These are phyloP conservation scores for Chalciporus piperatus DNA, from an alignment of 768 basidiomycete species.

Conservation along the genomic window DNA sequence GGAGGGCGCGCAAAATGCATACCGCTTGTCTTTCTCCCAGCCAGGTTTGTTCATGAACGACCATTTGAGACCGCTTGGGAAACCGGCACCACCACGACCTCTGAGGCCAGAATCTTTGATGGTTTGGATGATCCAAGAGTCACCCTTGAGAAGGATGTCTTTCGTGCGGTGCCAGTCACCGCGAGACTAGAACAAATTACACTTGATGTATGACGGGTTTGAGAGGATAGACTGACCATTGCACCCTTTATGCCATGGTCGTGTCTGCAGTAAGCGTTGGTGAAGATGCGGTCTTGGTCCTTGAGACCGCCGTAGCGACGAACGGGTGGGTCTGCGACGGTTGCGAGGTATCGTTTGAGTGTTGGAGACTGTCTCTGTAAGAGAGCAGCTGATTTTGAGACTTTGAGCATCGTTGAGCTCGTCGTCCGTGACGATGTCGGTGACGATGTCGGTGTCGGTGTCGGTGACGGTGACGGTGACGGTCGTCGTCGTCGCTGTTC, in stretches of 20 bases:
- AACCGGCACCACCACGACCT: slow-evolving; percentile 95
- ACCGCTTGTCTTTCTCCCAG: slow-evolving; percentile 93
- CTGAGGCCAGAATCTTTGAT: slow-evolving; percentile 96
- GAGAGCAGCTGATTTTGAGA: slow-evolving; percentile 25
- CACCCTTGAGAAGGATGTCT: slow-evolving; percentile 92
- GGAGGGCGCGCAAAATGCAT: slow-evolving; percentile 9
- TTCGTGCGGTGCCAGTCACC: slow-evolving; percentile 99
- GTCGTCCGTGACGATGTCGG: too few relatives aligned
- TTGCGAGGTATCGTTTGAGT: slow-evolving; percentile 48
- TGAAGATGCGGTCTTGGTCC: slow-evolving; percentile 94
- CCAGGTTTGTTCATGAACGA: slow-evolving; percentile 99
- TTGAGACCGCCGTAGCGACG: slow-evolving; percentile 90
- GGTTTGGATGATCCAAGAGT: slow-evolving; percentile 94
- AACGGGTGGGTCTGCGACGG: slow-evolving; percentile 81
- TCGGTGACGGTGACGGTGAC: too few relatives aligned
- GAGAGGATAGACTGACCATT: slow-evolving; percentile 42
- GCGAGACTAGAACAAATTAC: slow-evolving; percentile 53
- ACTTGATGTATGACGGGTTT: not conserved
- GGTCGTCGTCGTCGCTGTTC: slow-evolving; percentile 12
- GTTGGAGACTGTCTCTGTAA: slow-evolving; percentile 18
- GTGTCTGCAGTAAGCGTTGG: slow-evolving; percentile 83
- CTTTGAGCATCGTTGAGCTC: slow-evolving; percentile 25
- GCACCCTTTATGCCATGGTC: slow-evolving; percentile 95
- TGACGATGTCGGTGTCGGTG: too few relatives aligned
- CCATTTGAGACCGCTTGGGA: slow-evolving; percentile 97